These are phyloP conservation scores for Diaporthe sp. DNA, from an alignment of 2,329 filamentous ascomycete species.

Conservation along the genomic window DNA sequence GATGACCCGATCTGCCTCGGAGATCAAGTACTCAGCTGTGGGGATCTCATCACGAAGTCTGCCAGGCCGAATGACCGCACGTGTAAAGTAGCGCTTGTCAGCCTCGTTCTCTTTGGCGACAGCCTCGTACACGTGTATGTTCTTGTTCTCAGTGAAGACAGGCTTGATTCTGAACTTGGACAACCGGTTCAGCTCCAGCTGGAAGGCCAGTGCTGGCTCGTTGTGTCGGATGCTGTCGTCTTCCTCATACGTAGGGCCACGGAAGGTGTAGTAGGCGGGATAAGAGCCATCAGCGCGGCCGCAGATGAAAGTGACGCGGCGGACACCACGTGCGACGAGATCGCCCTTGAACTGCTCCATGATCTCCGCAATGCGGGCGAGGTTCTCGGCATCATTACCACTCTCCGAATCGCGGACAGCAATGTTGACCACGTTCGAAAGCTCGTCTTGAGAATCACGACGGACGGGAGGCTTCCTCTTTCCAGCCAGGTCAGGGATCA, in stretches of 20 bases:
- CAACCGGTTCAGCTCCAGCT: constrained; percentile 93
- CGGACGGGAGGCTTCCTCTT: constrained; percentile 74
- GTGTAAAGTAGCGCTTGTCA: constrained; percentile 98
- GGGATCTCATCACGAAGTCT: constrained; percentile 97
- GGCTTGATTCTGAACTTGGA: constrained; percentile 98
- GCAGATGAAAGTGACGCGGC: constrained; percentile 95
- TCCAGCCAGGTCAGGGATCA: constrained; percentile 79
- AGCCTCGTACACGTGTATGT: constrained; percentile 98
- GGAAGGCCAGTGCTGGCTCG: constrained; percentile 97
- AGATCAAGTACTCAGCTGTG: constrained; percentile 98
- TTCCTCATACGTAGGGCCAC: constrained; percentile 88
- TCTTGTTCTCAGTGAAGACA: constrained; percentile 98
- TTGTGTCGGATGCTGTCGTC: constrained; percentile 97
- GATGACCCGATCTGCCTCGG: constrained; percentile 95
- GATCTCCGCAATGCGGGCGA: constrained; percentile 80
- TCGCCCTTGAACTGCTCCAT: constrained; percentile 88
- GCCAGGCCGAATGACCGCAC: constrained; percentile 93
- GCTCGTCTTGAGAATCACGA: constrained; percentile 76
- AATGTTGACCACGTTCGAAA: constrained; percentile 93
- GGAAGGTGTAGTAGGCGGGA: constrained; percentile 98
- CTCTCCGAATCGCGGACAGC: constrained; percentile 91
- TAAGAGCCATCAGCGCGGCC: constrained; percentile 95
- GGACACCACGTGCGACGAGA: constrained; percentile 82
- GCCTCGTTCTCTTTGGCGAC: constrained; percentile 94
- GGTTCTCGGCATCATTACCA: constrained; percentile 83